Conservation (phyloP, 352 stramenopile species). For the Elongisporangium prolatum region DNA sequence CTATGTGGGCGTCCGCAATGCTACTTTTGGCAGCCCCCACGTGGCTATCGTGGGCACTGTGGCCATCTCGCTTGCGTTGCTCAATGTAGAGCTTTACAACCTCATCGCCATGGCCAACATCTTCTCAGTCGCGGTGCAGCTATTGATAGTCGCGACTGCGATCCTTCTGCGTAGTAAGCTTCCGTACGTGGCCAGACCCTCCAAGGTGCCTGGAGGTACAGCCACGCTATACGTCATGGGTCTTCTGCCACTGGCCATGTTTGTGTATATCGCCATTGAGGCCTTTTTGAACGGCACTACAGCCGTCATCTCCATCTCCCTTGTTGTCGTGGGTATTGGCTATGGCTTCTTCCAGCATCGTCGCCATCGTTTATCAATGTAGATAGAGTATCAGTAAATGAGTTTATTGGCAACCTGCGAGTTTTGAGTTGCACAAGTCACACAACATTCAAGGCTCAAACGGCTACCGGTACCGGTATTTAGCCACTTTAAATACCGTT, state of each 20-base stretch:
- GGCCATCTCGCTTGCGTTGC: conserved; percentile 18
- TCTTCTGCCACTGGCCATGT: conserved; percentile 13
- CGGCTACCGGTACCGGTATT: too few relatives aligned
- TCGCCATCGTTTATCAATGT: not conserved
- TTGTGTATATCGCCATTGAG: conserved; percentile 11
- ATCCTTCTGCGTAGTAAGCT: conserved; percentile 68
- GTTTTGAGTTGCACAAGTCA: too few relatives aligned
- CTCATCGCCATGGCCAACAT: conserved; percentile 82
- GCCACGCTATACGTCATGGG: conserved; percentile 12
- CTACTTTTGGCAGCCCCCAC: conserved; percentile 19
- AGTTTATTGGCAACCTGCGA: too few relatives aligned
- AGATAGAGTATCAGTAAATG: too few relatives aligned
- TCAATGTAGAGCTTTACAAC: conserved; percentile 35
- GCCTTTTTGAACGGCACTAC: conserved; percentile 7
- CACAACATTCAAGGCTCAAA: too few relatives aligned
- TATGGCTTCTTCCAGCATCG: conserved; percentile 8
- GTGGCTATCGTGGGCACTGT: conserved; percentile 14
- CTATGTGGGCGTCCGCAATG: conserved; percentile 47
- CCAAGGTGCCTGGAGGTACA: conserved; percentile 17
- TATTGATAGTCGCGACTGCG: conserved; percentile 83
- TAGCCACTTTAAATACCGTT: too few relatives aligned
- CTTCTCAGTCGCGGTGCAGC: conserved; percentile 63
- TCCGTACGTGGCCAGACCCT: conserved; percentile 41
- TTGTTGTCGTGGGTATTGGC: conserved; percentile 3
- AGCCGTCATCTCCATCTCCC: conserved; percentile 6